phyloP scores from a whole-genome alignment of 805 yeast species.

The Suhomyces sp. region DNA sequence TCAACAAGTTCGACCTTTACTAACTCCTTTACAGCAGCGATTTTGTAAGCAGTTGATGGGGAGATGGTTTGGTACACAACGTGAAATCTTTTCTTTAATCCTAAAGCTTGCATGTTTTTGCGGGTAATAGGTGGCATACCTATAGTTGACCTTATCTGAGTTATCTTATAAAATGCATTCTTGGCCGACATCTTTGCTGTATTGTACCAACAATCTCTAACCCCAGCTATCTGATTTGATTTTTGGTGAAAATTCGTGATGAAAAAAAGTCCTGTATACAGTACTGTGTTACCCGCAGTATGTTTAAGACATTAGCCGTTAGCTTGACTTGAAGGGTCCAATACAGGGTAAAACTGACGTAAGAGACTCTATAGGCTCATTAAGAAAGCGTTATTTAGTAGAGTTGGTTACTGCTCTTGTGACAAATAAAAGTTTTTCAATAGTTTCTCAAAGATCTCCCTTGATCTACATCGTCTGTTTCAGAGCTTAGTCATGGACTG shows the following conservation, averaged over 20 bases:
- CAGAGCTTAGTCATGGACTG: background rate
- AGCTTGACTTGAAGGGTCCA: background rate
- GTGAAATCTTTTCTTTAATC: conserved; percentile 71
- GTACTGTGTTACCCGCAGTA: background rate
- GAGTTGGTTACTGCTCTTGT: background rate
- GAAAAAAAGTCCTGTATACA: background rate
- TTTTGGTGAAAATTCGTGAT: background rate
- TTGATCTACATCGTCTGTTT: background rate
- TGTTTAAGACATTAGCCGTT: background rate
- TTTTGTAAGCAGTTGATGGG: conserved; percentile 81
- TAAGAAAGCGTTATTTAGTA: no score
- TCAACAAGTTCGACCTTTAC: conserved; percentile 77
- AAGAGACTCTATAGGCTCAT: background rate
- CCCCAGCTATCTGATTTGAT: background rate
- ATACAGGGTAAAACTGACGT: background rate
- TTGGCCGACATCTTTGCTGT: conserved; percentile 9
- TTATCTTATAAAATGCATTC: conserved; percentile 48
- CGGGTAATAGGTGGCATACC: conserved; percentile 73
- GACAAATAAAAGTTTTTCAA: background rate
- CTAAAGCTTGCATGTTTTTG: conserved; percentile 66
- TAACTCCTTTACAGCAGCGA: conserved; percentile 79
- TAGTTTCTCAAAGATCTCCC: background rate
- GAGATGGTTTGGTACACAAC: conserved; percentile 69
- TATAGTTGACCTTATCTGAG: conserved; percentile 77
- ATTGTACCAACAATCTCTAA: background rate